A percentile compares a stretch with the other conserved stretches of the same genome.
These are phyloP conservation scores for Hortaea werneckii DNA, from an alignment of 2,329 filamentous ascomycete genomes.

Conservation along the genomic window DNA sequence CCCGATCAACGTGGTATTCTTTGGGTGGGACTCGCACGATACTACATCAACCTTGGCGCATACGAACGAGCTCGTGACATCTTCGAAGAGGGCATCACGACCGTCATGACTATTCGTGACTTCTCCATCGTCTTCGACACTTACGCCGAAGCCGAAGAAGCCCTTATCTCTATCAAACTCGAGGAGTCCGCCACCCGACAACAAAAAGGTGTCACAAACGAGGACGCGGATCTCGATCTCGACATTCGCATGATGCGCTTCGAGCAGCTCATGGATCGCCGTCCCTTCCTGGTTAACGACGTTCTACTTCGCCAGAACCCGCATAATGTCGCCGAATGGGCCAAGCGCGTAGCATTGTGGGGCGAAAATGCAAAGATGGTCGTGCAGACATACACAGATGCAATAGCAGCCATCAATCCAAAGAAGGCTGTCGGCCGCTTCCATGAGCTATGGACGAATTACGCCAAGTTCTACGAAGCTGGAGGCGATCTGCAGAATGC, in stretches of 20 bases:
- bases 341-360: slow-evolving; percentile 93
- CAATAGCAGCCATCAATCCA: slow-evolving; percentile 83
- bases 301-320: slow-evolving; percentile 91
- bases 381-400: slow-evolving; percentile 87
- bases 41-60: slow-evolving; percentile 87
- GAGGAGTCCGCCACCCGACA: slow-evolving; percentile 71
- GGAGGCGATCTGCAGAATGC: slow-evolving; percentile 77
- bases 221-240: slow-evolving; percentile 83
- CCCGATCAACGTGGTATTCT: slow-evolving; percentile 88
- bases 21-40: slow-evolving; percentile 89
- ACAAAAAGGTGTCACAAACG: slow-evolving; percentile 66
- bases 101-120: slow-evolving; percentile 96
- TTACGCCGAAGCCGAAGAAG: slow-evolving; percentile 94
- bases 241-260: slow-evolving; percentile 97
- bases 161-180: slow-evolving; percentile 83
- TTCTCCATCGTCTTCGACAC: slow-evolving; percentile 95
- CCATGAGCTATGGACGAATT: slow-evolving; percentile 91
- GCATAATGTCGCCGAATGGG: slow-evolving; percentile 92
- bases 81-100: slow-evolving; percentile 93
- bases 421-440: slow-evolving; percentile 92
- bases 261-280: slow-evolving; percentile 92
- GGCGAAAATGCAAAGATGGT: slow-evolving; percentile 85
- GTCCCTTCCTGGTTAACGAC: slow-evolving; percentile 93
- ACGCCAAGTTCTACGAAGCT: slow-evolving; percentile 92
- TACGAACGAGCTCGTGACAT: slow-evolving; percentile 89